Base-by-base conservation (phyloP, 1,139 yeast species). In the Debaryomycetaceae sp. region DNA sequence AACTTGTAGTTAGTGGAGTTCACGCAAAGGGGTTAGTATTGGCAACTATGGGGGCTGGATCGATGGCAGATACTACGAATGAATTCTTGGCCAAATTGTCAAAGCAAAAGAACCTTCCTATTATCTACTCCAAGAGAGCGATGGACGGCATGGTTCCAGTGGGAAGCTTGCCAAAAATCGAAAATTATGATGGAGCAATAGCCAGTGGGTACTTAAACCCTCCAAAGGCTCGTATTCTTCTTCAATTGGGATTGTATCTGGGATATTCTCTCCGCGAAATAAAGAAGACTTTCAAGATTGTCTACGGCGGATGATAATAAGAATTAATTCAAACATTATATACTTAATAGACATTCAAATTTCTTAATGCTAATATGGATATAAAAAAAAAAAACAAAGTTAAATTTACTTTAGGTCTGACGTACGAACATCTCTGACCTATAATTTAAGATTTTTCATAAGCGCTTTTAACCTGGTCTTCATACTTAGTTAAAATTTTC, bases 41-140 rank as follows among this genome's bases (percentile, higher is more conserved):
- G 36, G 88, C 87, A 0, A 79, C 86, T 4, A 77, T 81, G 75
- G 88, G 88, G 30, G 86, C 87, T 0, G 88, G 88, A 0, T 78
- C 85, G 2, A 61, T 82, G 62, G 69, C 80, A 19, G 76, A 72
- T 11, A 58, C 54, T 13, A 77, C 83, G 2, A 79, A 78, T 49
- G 63, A 67, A 34, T 61, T 60, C 14, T 45, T 75, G 35, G 56
- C 63, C 34, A 50, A 62, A 33, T 51, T 70, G 24, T 62, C 68
- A 46, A 36, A 50, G 16, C 46, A 56, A 13, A 52, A 59, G 22
- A 53, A 65, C 35, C 63, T 79, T 31, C 87, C 88, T 1, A 69
- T 81, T 2, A 69, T 82, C 2, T 81, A 79, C 53, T 79, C 86
- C 29, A 81, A 81, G 52, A 69, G 88, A 52, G 73, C 87, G 4